Base-by-base conservation (phyloP, 768 basidiomycete genomes). In the Boletus sensibilis region DNA sequence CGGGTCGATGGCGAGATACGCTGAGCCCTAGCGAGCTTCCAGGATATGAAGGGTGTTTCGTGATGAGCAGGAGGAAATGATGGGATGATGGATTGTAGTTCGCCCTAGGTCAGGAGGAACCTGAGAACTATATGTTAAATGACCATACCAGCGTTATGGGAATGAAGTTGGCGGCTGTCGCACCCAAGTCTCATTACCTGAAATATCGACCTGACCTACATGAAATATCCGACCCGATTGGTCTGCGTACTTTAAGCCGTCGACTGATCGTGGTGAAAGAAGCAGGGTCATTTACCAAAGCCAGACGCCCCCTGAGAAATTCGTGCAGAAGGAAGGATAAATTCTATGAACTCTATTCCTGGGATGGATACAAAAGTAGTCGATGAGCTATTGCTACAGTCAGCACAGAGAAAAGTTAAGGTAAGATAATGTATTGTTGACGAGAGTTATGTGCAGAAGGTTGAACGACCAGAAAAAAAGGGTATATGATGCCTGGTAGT, bases 1-100 rank as follows among this genome's bases (percentile, higher is more conserved):
- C 89, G 18, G 93, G 94, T 34, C 78, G 93, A 44, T 96, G 93
- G 93, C 78, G 93, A 59, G 94, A 96, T 64, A 89, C 88, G 4
- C 69, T 90, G 43, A 92, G 84, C 47, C 83, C 85, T 0, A 69
- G 79, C 11, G 72, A 81, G 31, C 74, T 79, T 29, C 72, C 77
- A 27, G 92, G 92, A 7, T 94, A 96, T 66, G 94, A 96, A 74
- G 94, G 92, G 4, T 90, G 86, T 68, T 93, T 90, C 68, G 80
- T 82, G 25, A 87, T 90, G 86, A 83, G 82, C 61, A 75, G 88
- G 54, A 79, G 88, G 58, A 73, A 78, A 63, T 86, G 60, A 73
- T 39, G 16, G 6, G 35, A 25, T 10, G 35, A 20, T 58, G 39
- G 3, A 5, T 33, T 16, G n/a, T 20, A 9, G 23, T 40, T 21